Evolutionary conservation across 345 rosid genomes (phyloP).

Genomic region (Barbarea vulgaris): DNA sequence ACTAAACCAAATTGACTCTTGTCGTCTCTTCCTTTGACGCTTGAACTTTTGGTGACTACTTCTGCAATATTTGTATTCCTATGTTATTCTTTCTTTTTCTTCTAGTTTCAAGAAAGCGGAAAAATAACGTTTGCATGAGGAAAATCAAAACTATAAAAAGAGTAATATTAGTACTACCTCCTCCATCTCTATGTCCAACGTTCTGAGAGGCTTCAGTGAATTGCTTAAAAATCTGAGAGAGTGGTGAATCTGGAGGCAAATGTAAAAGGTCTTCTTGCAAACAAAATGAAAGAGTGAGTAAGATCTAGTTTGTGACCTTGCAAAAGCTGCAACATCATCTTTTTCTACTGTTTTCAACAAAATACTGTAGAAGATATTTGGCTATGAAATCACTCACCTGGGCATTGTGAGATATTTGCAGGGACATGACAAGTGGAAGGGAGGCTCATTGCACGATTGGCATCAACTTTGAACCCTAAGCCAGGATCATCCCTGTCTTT

Average conservation of each 20-base stretch:
- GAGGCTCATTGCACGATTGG: conserved; percentile 47
- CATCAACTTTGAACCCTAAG: conserved; percentile 50
- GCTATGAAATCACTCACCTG: conserved; percentile 33
- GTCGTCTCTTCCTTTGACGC: conserved; percentile 23
- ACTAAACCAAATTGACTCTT: conserved; percentile 22
- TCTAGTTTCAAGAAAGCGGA: conserved; percentile 2
- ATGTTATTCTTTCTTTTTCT: background rate
- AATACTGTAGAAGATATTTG: background rate
- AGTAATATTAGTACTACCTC: conserved; percentile 20
- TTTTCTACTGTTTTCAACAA: background rate
- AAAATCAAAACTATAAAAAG: background rate
- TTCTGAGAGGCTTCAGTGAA: conserved; percentile 32
- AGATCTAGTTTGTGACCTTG: conserved; percentile 1
- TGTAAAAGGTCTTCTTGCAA: conserved; percentile 46
- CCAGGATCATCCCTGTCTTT: conserved; percentile 46
- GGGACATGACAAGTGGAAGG: conserved; percentile 45
- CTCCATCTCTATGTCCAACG: conserved; percentile 23
- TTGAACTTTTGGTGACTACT: conserved; percentile 35
- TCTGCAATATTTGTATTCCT: conserved; percentile 7
- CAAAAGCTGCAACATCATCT: background rate
- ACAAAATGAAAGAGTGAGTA: conserved; percentile 18
- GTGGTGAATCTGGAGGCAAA: conserved; percentile 43
- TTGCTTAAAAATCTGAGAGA: conserved; percentile 41
- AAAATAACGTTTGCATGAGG: background rate
- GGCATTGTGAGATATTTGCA: conserved; percentile 45